Evolutionary conservation across 1,284 basidiomycete species (phyloP).

Genomic region (Erythrobasidium hasegawianum): DNA sequence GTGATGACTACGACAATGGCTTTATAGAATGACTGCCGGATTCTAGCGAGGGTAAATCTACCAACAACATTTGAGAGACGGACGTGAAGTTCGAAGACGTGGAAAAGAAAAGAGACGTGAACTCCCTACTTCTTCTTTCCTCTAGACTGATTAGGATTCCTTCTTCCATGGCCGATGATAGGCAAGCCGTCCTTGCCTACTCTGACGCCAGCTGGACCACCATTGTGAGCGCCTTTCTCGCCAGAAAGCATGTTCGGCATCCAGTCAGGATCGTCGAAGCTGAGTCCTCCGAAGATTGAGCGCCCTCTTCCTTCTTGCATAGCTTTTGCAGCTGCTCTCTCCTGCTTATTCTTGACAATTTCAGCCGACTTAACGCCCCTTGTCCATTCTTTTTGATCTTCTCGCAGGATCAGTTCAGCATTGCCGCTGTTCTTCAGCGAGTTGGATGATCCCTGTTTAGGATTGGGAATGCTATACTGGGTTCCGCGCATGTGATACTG

Average conservation of each 20-base stretch:
- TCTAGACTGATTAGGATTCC: constrained; percentile 31
- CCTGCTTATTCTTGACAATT: constrained; percentile 68
- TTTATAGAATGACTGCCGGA: too few relatives aligned
- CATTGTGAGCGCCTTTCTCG: constrained; percentile 70
- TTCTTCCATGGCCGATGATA: constrained; percentile 26
- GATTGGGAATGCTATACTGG: constrained; percentile 85
- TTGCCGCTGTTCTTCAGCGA: constrained; percentile 34
- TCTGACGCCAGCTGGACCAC: constrained; percentile 44
- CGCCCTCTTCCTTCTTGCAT: constrained; percentile 55
- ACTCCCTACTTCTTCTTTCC: constrained; percentile 10
- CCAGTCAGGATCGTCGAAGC: constrained; percentile 69
- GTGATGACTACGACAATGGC: too few relatives aligned
- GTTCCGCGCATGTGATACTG: constrained; percentile 90
- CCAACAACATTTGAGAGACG: too few relatives aligned
- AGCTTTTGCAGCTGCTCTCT: constrained; percentile 65
- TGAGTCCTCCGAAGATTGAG: constrained; percentile 52
- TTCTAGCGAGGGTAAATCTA: too few relatives aligned
- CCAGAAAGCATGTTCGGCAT: constrained; percentile 71
- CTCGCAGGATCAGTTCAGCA: constrained; percentile 69
- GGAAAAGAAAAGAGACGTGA: neutral
- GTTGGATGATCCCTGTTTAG: constrained; percentile 71
- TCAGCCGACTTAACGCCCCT: constrained; percentile 72
- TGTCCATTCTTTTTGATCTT: constrained; percentile 83
- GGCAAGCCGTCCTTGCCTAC: constrained; percentile 41
- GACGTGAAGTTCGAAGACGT: too few relatives aligned